A percentile compares a stretch with the other conserved stretches of the same genome.
Evolutionary conservation across 768 basidiomycete genomes (phyloP).

Genomic region (Naganishia antarctica): DNA sequence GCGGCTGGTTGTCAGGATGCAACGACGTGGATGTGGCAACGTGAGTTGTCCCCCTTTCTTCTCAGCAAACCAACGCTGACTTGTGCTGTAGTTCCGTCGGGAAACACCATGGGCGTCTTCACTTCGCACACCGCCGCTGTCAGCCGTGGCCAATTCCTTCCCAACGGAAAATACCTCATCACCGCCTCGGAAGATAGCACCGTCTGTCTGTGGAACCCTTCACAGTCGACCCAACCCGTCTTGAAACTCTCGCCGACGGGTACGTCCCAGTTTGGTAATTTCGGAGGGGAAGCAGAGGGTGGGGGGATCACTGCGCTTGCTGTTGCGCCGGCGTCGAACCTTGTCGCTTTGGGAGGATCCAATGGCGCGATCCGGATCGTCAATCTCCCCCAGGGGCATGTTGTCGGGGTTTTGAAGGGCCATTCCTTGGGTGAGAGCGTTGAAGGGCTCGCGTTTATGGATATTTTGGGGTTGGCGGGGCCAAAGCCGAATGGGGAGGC

Average conservation of each 20-base stretch:
- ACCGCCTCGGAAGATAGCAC: constrained; percentile 77
- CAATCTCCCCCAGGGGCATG: constrained; percentile 77
- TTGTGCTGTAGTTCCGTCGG: constrained; percentile 71
- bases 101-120: constrained; percentile 92
- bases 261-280: constrained; percentile 23
- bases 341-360: constrained; percentile 86
- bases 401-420: constrained; percentile 70
- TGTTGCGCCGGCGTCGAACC: constrained; percentile 74
- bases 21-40: constrained; percentile 94
- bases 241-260: constrained; percentile 65
- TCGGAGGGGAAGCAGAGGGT: constrained; percentile 50
- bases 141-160: constrained; percentile 83
- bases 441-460: constrained; percentile 78
- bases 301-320: constrained; percentile 81
- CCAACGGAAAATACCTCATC: constrained; percentile 85
- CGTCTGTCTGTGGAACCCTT: constrained; percentile 87
- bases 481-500: constrained; percentile 47
- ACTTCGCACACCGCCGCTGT: constrained; percentile 80
- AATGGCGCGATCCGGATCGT: constrained; percentile 81
- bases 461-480: constrained; percentile 59
- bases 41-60: constrained; percentile 55
- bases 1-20: constrained; percentile 88
- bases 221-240: constrained; percentile 60
- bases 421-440: constrained; percentile 84
- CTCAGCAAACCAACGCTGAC: neutral